Base-by-base conservation (phyloP, 2,329 filamentous ascomycete genomes). In the Phyllachora maydis region DNA sequence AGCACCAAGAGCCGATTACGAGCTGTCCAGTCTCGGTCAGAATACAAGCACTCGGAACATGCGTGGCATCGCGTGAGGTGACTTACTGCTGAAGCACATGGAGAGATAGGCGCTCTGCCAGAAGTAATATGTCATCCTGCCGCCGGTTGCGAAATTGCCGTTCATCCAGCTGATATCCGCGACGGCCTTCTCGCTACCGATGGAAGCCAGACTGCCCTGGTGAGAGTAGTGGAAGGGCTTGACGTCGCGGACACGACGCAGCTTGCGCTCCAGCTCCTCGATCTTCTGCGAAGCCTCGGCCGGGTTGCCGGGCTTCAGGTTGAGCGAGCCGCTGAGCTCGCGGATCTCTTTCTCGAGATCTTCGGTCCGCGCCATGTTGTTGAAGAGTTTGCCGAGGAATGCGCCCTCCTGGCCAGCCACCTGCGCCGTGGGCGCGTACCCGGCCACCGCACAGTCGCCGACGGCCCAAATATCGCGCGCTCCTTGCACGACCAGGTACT, bases 71-170 rank as follows among this genome's bases (percentile, higher is more conserved):
- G 16, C 3, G 15, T 11, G 17, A 23, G 23, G 11, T 16, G 29
- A 36, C 79, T 71, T 65, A 88, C 81, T 83, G 70, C 83, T 95
- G 52, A 98, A 98, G 68, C 85, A 93, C 88, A 98, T 98, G 63
- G 81, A 93, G 49, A 98, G 59, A 52, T 98, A 98, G 26, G 85
- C 88, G 45, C 78, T 90, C 47, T 83, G 68, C 88, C 88, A 98
- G 69, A 98, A 98, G 36, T 93, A 66, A 56, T 91, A 98, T 27
- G 88, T 98, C 52, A 95, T 59, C 40, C 75, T 79, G 45, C 88
- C 88, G 45, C 85, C 88, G 21, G 74, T 79, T 31, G 88, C 85
- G 39, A 98, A 65, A 58, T 95, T 98, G 35, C 88, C 88, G 41
- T 88, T 90, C 56, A 90, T 71, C 85, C 88, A 98, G 46, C 71